A percentile compares a stretch with the other conserved stretches of the same genome.
These are phyloP conservation scores for Erythrophleum ivorense DNA, from an alignment of 331 rosid genomes.

Conservation along the genomic window DNA sequence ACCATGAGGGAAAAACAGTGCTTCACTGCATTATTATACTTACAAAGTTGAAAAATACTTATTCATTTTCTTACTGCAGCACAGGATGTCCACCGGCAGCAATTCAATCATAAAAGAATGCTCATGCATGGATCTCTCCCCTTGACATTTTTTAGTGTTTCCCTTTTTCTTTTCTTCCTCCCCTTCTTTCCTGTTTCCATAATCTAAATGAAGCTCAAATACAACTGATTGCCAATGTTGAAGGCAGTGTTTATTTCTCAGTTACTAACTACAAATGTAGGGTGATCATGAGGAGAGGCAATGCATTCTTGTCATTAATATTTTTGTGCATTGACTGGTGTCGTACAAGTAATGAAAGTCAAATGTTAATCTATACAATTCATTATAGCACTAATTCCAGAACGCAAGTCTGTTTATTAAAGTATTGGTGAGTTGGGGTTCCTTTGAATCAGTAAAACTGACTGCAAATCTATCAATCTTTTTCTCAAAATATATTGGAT, in stretches of 20 bases:
- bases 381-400: neutral
- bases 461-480: slow-evolving; percentile 7
- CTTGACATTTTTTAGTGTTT: neutral
- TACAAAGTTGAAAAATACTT: neutral
- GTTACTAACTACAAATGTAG: neutral
- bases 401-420: neutral
- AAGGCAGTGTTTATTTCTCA: neutral
- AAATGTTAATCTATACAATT: neutral
- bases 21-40: slow-evolving; percentile 24
- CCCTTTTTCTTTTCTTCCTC: neutral
- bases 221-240: slow-evolving; percentile 6
- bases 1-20: neutral
- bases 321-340: slow-evolving; percentile 1
- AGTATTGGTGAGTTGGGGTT: neutral
- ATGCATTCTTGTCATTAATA: slow-evolving; percentile 23
- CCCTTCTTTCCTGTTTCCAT: slow-evolving; percentile 9
- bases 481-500: neutral
- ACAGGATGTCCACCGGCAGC: slow-evolving; percentile 1
- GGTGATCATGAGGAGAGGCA: slow-evolving; percentile 14
- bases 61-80: slow-evolving; percentile 23
- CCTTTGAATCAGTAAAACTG: slow-evolving; percentile 15
- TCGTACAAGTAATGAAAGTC: neutral
- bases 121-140: slow-evolving; percentile 1
- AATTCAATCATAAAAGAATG: slow-evolving; percentile 10
- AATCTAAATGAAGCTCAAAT: slow-evolving; percentile 23